Evolutionary conservation across 2,329 filamentous ascomycete species (phyloP).

Genomic region (Coniella lustricola): DNA sequence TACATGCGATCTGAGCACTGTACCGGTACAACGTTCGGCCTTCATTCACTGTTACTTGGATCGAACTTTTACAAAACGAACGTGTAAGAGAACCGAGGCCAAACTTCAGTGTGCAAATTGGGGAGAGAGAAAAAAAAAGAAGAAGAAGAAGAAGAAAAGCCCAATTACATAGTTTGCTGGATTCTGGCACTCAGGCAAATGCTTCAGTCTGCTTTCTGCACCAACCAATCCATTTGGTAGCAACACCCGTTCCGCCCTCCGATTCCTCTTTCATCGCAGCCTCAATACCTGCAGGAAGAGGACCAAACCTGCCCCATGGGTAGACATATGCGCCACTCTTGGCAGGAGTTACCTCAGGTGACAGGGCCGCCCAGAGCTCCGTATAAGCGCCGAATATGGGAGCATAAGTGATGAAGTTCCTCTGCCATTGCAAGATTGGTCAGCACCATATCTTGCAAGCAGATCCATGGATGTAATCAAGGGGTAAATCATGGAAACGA

Average conservation of each 20-base stretch:
- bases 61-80: too few species aligned
- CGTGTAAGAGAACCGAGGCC: too few species aligned
- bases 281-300: background rate
- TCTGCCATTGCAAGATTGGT: background rate
- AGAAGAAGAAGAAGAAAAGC: too few species aligned
- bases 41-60: too few species aligned
- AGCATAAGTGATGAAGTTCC: background rate
- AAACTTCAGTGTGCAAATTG: too few species aligned
- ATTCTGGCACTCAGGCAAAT: background rate
- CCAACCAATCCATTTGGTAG: background rate
- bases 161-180: too few species aligned
- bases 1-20: too few species aligned
- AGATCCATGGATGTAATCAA: background rate
- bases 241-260: conserved; percentile 3
- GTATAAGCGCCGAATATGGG: conserved; percentile 38
- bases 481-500: background rate
- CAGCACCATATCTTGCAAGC: background rate
- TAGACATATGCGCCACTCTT: conserved; percentile 20
- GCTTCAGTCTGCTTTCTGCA: conserved; percentile 3
- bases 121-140: too few species aligned
- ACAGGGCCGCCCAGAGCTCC: conserved; percentile 38
- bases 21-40: too few species aligned
- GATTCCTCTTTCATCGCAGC: background rate
- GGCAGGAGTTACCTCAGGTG: conserved; percentile 34
- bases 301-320: conserved; percentile 16